Evolutionary conservation across 257 asterid species (phyloP).

Genomic region (Ehretia macrophylla): DNA sequence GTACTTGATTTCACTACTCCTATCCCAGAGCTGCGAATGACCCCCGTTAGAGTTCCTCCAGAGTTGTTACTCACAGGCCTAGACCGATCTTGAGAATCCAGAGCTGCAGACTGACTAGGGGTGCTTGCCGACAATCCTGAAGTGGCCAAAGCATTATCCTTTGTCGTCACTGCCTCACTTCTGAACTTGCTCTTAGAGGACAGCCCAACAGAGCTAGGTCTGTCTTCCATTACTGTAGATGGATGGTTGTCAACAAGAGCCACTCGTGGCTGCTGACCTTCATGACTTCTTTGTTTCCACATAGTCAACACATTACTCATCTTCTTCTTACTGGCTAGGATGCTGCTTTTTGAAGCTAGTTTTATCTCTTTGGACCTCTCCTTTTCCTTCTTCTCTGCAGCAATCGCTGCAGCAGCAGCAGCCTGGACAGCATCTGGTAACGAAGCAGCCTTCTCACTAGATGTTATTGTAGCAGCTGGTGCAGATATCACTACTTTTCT

Average conservation of each 20-base stretch:
- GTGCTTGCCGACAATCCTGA: slow-evolving; percentile 35
- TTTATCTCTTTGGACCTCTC: slow-evolving; percentile 79
- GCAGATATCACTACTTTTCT: slow-evolving; percentile 85
- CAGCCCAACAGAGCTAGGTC: slow-evolving; percentile 41
- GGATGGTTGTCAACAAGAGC: slow-evolving; percentile 59
- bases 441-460: slow-evolving; percentile 73
- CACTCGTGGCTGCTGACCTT: slow-evolving; percentile 89
- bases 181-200: slow-evolving; percentile 51
- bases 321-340: slow-evolving; percentile 92
- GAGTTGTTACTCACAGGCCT: slow-evolving; percentile 45
- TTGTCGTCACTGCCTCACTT: slow-evolving; percentile 35
- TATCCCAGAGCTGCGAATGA: slow-evolving; percentile 80
- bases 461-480: slow-evolving; percentile 81
- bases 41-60: slow-evolving; percentile 76
- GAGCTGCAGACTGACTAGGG: slow-evolving; percentile 34
- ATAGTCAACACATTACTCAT: slow-evolving; percentile 88
- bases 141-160: slow-evolving; percentile 34
- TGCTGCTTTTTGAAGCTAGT: slow-evolving; percentile 90
- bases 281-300: slow-evolving; percentile 98
- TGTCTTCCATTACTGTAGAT: slow-evolving; percentile 44
- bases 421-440: slow-evolving; percentile 95
- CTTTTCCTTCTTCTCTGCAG: slow-evolving; percentile 97
- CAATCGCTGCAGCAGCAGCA: slow-evolving; percentile 96
- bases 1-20: slow-evolving; percentile 84
- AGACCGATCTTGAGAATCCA: slow-evolving; percentile 60